These are phyloP conservation scores for Aureobasidium pullulans DNA, from an alignment of 2,329 filamentous ascomycete species.

Conservation along the genomic window DNA sequence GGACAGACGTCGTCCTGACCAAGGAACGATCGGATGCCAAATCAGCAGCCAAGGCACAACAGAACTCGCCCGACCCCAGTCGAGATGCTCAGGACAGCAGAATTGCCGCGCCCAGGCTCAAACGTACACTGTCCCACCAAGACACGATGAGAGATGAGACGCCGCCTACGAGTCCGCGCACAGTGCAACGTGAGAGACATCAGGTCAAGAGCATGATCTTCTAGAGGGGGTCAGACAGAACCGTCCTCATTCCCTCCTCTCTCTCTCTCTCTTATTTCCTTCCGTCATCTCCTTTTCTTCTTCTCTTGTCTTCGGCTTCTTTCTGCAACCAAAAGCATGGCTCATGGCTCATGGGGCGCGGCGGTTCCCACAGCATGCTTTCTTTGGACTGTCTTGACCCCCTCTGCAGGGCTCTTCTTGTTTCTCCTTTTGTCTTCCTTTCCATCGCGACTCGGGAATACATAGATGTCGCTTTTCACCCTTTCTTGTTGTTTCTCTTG, in stretches of 20 bases:
- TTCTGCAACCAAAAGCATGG: neutral
- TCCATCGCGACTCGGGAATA: neutral
- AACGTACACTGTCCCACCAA: conserved; percentile 16
- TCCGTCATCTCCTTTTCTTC: neutral
- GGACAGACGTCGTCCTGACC: conserved; percentile 53
- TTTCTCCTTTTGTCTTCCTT: neutral
- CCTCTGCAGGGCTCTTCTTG: neutral
- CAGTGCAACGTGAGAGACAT: conserved; percentile 25
- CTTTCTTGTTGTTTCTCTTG: neutral
- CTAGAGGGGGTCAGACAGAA: conserved; percentile 17
- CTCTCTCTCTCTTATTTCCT: neutral
- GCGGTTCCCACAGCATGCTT: no score
- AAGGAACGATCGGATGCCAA: conserved; percentile 17
- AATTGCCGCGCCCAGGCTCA: conserved; percentile 14
- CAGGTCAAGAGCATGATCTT: conserved; percentile 34
- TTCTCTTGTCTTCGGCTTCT: neutral
- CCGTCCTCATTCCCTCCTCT: neutral
- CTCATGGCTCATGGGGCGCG: no score
- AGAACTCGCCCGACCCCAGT: neutral
- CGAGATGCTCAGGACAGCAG: conserved; percentile 20
- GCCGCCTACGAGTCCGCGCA: conserved; percentile 25
- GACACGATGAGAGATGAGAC: conserved; percentile 21
- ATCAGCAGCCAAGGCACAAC: neutral
- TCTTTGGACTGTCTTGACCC: no score
- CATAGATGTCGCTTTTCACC: neutral